phyloP scores from a whole-genome alignment of 108 stramenopile species.

The Fragilariopsis cylindrus region DNA sequence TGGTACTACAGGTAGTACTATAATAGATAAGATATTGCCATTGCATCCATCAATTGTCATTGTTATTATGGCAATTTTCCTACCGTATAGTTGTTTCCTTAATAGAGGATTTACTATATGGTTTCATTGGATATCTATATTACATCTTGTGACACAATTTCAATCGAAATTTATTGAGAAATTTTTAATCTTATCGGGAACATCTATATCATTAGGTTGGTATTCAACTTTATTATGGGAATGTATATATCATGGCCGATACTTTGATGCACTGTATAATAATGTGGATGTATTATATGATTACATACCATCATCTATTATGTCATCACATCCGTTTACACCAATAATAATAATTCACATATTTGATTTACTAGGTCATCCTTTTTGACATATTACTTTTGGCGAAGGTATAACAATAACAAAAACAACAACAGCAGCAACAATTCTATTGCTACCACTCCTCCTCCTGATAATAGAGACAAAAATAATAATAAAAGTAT shows the following conservation, averaged over 20 bases:
- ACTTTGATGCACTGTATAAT: slow-evolving; percentile 47
- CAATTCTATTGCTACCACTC: neutral
- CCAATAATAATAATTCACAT: slow-evolving; percentile 42
- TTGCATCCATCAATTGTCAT: slow-evolving; percentile 5
- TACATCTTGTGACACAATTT: slow-evolving; percentile 36
- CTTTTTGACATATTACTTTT: slow-evolving; percentile 52
- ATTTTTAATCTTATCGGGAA: slow-evolving; percentile 38
- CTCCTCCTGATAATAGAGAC: neutral
- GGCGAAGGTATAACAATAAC: slow-evolving; percentile 20
- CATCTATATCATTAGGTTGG: slow-evolving; percentile 52
- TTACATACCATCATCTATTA: neutral
- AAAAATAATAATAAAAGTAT: neutral
- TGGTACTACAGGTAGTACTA: too few species aligned
- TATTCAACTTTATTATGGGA: slow-evolving; percentile 47
- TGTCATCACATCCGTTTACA: slow-evolving; percentile 14
- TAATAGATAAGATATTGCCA: neutral
- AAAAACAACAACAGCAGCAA: slow-evolving; percentile 4
- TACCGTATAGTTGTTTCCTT: slow-evolving; percentile 37
- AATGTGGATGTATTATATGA: slow-evolving; percentile 26
- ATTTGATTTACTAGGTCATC: slow-evolving; percentile 55
- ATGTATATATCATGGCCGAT: slow-evolving; percentile 35
- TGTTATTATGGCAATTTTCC: neutral
- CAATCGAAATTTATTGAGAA: slow-evolving; percentile 34
- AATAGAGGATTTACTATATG: slow-evolving; percentile 65
- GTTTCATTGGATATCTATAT: slow-evolving; percentile 51